phyloP scores from a whole-genome alignment of 108 stramenopile genomes.

The Nitzschia inconspicua region DNA sequence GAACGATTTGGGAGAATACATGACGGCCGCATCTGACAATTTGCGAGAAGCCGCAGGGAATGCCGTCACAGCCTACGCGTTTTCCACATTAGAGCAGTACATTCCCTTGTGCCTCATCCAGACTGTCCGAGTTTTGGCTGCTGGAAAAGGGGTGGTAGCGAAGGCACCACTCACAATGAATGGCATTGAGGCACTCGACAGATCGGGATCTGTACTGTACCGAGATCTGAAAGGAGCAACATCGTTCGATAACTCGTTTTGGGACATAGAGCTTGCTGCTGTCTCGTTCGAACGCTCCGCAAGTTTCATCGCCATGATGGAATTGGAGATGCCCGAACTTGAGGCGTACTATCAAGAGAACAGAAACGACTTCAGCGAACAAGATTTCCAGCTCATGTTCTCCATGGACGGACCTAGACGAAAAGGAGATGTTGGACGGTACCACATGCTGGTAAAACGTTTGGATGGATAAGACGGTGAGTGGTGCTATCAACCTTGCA shows the following conservation, averaged over 20 bases:
- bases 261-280: constrained; percentile 83
- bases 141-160: constrained; percentile 51
- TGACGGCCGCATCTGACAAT: constrained; percentile 75
- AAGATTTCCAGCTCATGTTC: constrained; percentile 84
- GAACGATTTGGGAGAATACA: constrained; percentile 83
- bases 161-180: constrained; percentile 73
- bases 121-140: constrained; percentile 73
- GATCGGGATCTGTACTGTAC: constrained; percentile 83
- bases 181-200: constrained; percentile 79
- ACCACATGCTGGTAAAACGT: constrained; percentile 49
- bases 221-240: constrained; percentile 85
- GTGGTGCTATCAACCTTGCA: background rate
- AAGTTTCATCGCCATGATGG: constrained; percentile 82
- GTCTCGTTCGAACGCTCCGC: constrained; percentile 83
- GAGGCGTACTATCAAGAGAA: constrained; percentile 72
- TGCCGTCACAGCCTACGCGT: constrained; percentile 75
- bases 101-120: constrained; percentile 81
- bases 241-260: constrained; percentile 82
- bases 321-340: constrained; percentile 75
- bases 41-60: constrained; percentile 84
- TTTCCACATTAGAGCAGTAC: constrained; percentile 85
- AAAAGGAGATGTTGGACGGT: constrained; percentile 65
- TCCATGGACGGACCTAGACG: constrained; percentile 72
- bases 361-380: constrained; percentile 63
- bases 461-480: constrained; percentile 8